Evolutionary conservation across 805 yeast species (phyloP).

Genomic region (Zygoascus ofunaensis): DNA sequence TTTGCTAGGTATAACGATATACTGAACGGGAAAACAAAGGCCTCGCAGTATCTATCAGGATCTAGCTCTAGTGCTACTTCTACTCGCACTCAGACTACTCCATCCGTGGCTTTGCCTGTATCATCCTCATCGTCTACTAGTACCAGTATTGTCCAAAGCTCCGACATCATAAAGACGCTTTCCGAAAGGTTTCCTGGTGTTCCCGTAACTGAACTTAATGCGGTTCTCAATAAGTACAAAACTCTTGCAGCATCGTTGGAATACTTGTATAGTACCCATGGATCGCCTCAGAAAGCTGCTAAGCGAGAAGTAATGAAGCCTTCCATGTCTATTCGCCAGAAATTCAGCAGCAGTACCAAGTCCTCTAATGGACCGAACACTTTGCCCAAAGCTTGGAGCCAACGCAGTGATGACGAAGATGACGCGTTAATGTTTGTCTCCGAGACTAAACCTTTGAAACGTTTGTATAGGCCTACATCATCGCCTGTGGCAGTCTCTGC

Average conservation of each 20-base stretch:
- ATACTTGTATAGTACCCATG: conserved; percentile 22
- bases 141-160: neutral
- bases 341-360: conserved; percentile 19
- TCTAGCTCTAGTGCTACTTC: neutral
- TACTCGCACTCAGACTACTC: conserved; percentile 1
- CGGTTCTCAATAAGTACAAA: conserved; percentile 17
- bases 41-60: neutral
- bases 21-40: conserved; percentile 7
- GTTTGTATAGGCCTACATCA: neutral
- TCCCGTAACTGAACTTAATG: conserved; percentile 6
- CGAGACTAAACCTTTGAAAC: neutral
- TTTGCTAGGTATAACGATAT: conserved; percentile 7
- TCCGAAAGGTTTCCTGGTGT: conserved; percentile 1
- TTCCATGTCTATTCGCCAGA: conserved; percentile 29
- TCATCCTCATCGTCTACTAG: conserved; percentile 2
- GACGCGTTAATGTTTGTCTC: neutral
- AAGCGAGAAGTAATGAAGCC: conserved; percentile 26
- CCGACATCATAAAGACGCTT: conserved; percentile 4
- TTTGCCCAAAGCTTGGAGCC: conserved; percentile 7
- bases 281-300: conserved; percentile 12
- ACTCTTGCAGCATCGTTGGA: conserved; percentile 29
- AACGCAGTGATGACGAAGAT: conserved; percentile 1
- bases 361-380: too few relatives aligned
- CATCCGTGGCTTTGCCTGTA: conserved; percentile 1
- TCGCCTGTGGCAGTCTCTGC: neutral